Conservation (phyloP, 2,329 filamentous ascomycete species). For the Diaporthe amygdali region DNA sequence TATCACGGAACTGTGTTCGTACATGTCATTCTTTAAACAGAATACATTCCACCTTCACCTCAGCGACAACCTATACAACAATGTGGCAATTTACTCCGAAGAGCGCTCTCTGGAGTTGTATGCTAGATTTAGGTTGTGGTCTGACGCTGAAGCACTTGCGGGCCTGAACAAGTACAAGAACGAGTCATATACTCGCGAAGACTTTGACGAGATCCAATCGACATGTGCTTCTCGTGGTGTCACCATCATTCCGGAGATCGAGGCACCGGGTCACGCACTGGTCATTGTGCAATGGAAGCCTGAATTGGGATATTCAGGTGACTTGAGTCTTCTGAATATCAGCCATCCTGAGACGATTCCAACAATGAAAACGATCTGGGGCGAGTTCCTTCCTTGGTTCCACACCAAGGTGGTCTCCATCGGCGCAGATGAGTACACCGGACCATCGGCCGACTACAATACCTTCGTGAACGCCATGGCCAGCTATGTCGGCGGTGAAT, state of each 20-base stretch:
- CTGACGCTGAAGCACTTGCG: slow-evolving; percentile 49
- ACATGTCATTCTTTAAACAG: slow-evolving; percentile 66
- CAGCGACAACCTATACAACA: slow-evolving; percentile 61
- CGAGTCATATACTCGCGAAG: slow-evolving; percentile 56
- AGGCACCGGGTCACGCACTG: slow-evolving; percentile 62
- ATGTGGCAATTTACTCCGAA: slow-evolving; percentile 49
- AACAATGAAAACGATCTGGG: slow-evolving; percentile 57
- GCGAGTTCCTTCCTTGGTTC: slow-evolving; percentile 60
- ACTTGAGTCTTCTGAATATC: slow-evolving; percentile 59
- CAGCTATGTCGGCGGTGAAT: slow-evolving; percentile 44
- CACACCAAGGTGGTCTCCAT: slow-evolving; percentile 60
- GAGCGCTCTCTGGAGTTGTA: slow-evolving; percentile 56
- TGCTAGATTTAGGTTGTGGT: slow-evolving; percentile 59
- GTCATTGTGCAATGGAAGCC: slow-evolving; percentile 65
- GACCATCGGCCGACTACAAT: slow-evolving; percentile 53
- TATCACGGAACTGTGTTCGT: slow-evolving; percentile 61
- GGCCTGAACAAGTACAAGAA: slow-evolving; percentile 57
- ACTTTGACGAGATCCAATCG: slow-evolving; percentile 58
- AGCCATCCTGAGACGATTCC: slow-evolving; percentile 59
- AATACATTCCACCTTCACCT: slow-evolving; percentile 64
- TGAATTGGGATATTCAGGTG: slow-evolving; percentile 51
- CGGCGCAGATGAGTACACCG: slow-evolving; percentile 61
- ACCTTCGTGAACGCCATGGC: slow-evolving; percentile 58
- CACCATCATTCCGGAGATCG: slow-evolving; percentile 64
- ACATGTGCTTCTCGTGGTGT: slow-evolving; percentile 60